Base-by-base conservation (phyloP, 805 yeast genomes). In the Tetrapisispora iriomotensis region DNA sequence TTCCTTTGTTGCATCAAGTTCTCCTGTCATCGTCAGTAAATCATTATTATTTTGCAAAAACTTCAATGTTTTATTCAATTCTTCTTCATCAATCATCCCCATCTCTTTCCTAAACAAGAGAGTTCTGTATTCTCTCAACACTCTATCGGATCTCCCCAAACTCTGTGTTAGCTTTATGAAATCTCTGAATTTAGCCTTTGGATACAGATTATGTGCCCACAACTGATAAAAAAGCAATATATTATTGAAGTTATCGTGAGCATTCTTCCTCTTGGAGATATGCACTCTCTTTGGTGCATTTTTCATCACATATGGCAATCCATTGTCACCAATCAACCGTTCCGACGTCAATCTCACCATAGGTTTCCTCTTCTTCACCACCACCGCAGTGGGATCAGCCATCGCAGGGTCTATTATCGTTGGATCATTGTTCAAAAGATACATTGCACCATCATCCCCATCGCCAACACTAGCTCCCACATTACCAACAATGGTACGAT, bases 191-290 rank as follows among this genome's bases (percentile, higher is more conserved):
- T 74, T 78, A 13, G 92, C 85, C 62, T 81, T 82, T 4, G 96
- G 94, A 53, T 72, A 85, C 28, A 86, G 50, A 18, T 71, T 65
- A 56, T 82, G 90, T 1, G 81, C 86, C 88, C 90, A 82, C 25
- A 77, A 50, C 58, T 81, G 86, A 55, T 80, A 82, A 27, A 71
- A 65, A 23, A 68, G 68, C 7, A 81, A 55, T 6, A 82, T 54
- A 20, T 49, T 45, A 2, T 51, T 39, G 28, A 59, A 45, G 38
- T 59, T 59, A 13, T 55, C 58, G 34, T 51, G 45, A 9, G 45
- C 44, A 9, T 42, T 46, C 18, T 49, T 49, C 22, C 46, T 50
- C 31, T 43, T 51, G 26, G 63, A 51, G 37, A 68, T 66, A 35
- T 60, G 58, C 38, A 63, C 54, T 13, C 57, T 49, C 23, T 51